Conservation (phyloP, 208 protist species). For the Leishmania amazonensis region DNA sequence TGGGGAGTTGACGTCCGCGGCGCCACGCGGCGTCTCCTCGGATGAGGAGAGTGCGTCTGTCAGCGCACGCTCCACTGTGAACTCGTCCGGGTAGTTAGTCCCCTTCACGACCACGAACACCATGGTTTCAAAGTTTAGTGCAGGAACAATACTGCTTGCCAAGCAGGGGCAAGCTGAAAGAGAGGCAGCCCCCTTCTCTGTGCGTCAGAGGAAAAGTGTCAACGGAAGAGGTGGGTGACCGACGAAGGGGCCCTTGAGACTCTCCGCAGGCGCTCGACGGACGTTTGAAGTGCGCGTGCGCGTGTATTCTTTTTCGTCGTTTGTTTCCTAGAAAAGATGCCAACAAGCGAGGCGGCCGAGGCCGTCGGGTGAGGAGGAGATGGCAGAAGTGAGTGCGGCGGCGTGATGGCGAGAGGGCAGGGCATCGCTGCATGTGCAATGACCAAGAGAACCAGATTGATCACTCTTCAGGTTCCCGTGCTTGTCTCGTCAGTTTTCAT, state of each 20-base stretch:
- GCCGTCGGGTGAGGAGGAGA: background rate
- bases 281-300: background rate
- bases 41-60: constrained; percentile 25
- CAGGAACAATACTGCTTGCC: background rate
- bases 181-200: background rate
- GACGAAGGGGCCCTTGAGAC: background rate
- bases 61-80: constrained; percentile 50
- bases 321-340: background rate
- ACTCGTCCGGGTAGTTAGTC: constrained; percentile 80
- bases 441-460: background rate
- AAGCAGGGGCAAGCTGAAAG: background rate
- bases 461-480: background rate
- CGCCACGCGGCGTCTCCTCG: background rate
- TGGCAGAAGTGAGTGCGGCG: background rate
- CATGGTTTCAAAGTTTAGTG: constrained; percentile 33
- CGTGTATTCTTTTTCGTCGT: background rate
- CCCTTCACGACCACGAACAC: constrained; percentile 82
- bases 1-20: background rate
- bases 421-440: background rate
- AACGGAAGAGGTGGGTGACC: background rate
- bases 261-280: background rate
- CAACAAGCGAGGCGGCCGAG: background rate
- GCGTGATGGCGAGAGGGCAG: background rate
- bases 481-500: background rate
- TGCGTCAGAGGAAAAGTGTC: background rate